phyloP scores from a whole-genome alignment of 192 early-diverging fungal species.

The Rhizophagus clarus region DNA sequence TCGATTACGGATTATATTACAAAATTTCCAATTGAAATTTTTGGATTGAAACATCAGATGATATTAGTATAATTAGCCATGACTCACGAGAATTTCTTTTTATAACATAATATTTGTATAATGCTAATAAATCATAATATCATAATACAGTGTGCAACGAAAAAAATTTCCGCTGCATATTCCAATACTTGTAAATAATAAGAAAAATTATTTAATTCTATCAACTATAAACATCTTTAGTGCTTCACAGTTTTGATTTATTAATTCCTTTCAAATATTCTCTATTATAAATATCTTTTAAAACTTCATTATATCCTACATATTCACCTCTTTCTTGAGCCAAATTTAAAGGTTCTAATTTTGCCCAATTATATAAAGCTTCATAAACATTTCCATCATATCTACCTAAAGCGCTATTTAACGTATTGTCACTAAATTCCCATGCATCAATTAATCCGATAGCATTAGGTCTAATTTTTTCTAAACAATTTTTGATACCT shows the following conservation, averaged over 20 bases:
- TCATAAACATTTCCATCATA: constrained; percentile 84
- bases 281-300: not conserved
- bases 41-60: no score
- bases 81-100: no score
- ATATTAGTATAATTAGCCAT: no score
- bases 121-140: no score
- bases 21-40: no score
- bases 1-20: no score
- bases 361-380: constrained; percentile 61
- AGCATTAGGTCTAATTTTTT: constrained; percentile 64
- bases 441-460: constrained; percentile 85
- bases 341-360: constrained; percentile 12
- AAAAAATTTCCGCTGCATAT: no score
- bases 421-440: constrained; percentile 79
- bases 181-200: no score
- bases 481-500: constrained; percentile 58
- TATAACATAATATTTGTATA: no score
- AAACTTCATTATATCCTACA: constrained; percentile 2
- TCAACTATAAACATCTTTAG: no score
- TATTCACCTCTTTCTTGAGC: not conserved
- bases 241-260: not conserved
- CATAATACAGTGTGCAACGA: no score
- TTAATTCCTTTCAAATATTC: constrained; percentile 1
- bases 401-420: constrained; percentile 87
- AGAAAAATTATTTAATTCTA: no score